Base-by-base conservation (phyloP, 352 stramenopile genomes). In the Phytophthora fragariaefolia region DNA sequence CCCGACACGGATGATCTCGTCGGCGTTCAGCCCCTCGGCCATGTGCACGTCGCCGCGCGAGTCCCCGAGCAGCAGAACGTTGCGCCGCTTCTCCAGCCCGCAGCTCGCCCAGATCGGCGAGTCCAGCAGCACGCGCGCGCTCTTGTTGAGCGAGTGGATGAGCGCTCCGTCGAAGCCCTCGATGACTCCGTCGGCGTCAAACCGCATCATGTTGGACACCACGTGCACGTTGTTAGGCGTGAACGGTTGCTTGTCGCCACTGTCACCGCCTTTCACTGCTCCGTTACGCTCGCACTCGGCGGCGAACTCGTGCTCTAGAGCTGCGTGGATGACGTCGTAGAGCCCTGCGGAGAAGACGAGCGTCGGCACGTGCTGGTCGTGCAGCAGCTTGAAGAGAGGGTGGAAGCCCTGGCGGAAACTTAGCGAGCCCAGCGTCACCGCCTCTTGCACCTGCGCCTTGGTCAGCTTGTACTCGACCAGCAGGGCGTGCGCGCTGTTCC, bases 101-200 rank as follows among this genome's bases (percentile, higher is more conserved):
- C 71, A 87, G 28, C 82, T 63, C 12, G 77, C 27, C 72, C 78
- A 86, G 45, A 93, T 91, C 26, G 74, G 64, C n/a, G 80, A 90
- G 45, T 87, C 76, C 5, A 81, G 59, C 45, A 91, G 22, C 38
- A 93, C 82, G n/a, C 70, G 76, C 13, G 83, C 80, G 50, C 87
- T 93, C 66, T 93, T 93, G 78, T 92, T 93, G 24, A 90, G 74
- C 47, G 79, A 88, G 59, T 93, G 82, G 59, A 93, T 93, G 13
- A 90, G 27, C 54, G 68, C 76, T 18, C 82, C 83, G 12, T 91
- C 56, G 60, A 93, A 91, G 45, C 71, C 78, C 47, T 82, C 58
- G 52, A 89, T 72, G 0, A 66, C 36, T 3, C 80, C 83, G 0
- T 71, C 26, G 12, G 68, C 66, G 46, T 87, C 68, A 50, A 91